These are phyloP conservation scores for Zizania palustris DNA, from an alignment of 202 grass and related monocot genomes.

Conservation along the genomic window DNA sequence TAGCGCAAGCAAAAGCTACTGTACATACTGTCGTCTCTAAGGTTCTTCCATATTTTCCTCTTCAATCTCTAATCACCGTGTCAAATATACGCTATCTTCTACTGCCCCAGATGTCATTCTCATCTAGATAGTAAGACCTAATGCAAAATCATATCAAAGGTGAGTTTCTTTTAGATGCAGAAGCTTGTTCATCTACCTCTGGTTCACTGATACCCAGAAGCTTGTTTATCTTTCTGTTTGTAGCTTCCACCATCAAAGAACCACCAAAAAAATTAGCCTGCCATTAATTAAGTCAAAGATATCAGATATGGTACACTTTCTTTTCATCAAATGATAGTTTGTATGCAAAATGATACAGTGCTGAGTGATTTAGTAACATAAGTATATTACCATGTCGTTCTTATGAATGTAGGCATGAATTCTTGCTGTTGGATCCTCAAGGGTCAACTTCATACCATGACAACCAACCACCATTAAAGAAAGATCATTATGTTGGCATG, in stretches of 20 bases:
- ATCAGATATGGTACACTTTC: neutral
- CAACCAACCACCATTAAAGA: conserved; percentile 35
- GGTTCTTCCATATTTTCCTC: neutral
- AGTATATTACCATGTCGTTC: conserved; percentile 66
- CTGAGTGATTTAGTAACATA: conserved; percentile 30
- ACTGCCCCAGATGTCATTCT: conserved; percentile 59
- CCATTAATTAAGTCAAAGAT: conserved; percentile 29
- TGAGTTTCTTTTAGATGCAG: conserved; percentile 45
- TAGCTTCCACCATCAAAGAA: conserved; percentile 30
- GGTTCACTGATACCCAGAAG: conserved; percentile 54
- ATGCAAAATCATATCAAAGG: conserved; percentile 85
- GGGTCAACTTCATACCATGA: conserved; percentile 49
- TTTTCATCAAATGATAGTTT: neutral
- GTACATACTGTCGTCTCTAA: neutral
- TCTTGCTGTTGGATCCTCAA: conserved; percentile 94
- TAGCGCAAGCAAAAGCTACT: neutral
- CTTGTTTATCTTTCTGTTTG: conserved; percentile 66
- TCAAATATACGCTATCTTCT: conserved; percentile 58
- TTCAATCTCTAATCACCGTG: conserved; percentile 59
- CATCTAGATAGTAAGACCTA: conserved; percentile 57
- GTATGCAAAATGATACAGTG: conserved; percentile 1
- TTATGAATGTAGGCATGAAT: conserved; percentile 62
- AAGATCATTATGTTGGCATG: conserved; percentile 45
- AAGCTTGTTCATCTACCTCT: conserved; percentile 46
- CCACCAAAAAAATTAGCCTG: conserved; percentile 80